Evolutionary conservation across 257 asterid species (phyloP).

Genomic region (Penstemon newberryi): DNA sequence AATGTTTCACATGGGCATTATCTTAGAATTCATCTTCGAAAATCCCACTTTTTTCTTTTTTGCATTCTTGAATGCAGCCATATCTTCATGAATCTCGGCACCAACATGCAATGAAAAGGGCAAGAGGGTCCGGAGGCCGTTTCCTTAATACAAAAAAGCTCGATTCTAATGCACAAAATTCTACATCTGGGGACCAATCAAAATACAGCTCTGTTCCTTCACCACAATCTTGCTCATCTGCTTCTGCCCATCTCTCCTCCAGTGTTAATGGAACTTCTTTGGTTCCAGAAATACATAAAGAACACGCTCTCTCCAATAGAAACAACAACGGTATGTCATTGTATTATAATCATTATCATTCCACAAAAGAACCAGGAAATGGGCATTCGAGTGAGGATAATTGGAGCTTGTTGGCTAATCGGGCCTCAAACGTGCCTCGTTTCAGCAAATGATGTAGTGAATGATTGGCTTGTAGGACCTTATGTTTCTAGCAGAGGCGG

Average conservation of each 20-base stretch:
- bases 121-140: conserved; percentile 83
- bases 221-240: conserved; percentile 46
- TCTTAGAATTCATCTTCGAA: too few relatives aligned
- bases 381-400: conserved; percentile 32
- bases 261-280: conserved; percentile 33
- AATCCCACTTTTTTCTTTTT: too few relatives aligned
- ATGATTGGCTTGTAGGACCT: too few relatives aligned
- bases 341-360: conserved; percentile 30
- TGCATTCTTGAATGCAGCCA: conserved; percentile 46
- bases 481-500: too few relatives aligned
- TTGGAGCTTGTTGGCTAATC: conserved; percentile 48
- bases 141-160: conserved; percentile 67
- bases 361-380: conserved; percentile 35
- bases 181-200: neutral
- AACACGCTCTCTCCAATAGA: neutral
- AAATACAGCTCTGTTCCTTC: neutral
- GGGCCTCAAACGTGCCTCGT: conserved; percentile 44
- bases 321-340: conserved; percentile 22
- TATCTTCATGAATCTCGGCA: conserved; percentile 88
- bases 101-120: conserved; percentile 73
- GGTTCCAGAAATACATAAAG: conserved; percentile 33
- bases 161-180: conserved; percentile 30
- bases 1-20: too few relatives aligned
- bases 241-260: conserved; percentile 39
- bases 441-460: conserved; percentile 35